phyloP scores from a whole-genome alignment of 2,329 filamentous ascomycete species.

The Cytospora schulzeri region DNA sequence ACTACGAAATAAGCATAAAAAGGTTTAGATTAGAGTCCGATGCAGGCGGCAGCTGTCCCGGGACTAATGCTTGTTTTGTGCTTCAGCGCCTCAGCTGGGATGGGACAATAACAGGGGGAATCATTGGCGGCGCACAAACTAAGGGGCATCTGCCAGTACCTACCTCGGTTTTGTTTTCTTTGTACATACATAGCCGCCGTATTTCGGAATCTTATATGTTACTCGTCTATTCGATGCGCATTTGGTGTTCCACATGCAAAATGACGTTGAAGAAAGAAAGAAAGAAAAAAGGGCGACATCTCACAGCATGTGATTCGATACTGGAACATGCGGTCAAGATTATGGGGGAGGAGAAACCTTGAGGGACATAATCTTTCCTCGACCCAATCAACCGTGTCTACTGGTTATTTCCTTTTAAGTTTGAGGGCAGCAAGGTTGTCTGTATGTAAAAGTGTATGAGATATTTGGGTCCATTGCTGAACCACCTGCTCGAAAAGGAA shows the following conservation, averaged over 20 bases:
- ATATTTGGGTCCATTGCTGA: no score
- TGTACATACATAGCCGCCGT: neutral
- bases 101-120: neutral
- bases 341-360: neutral
- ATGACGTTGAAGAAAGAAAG: neutral
- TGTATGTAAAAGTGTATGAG: neutral
- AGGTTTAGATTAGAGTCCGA: neutral
- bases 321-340: neutral
- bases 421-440: neutral
- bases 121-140: neutral
- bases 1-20: neutral
- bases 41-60: neutral
- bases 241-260: neutral
- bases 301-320: neutral
- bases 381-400: neutral
- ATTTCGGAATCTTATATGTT: neutral
- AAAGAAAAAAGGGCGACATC: neutral
- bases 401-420: no score
- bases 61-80: neutral
- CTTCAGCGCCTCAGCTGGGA: neutral
- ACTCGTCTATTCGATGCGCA: neutral
- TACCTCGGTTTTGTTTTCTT: neutral
- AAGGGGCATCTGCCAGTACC: neutral
- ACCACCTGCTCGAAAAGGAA: neutral
- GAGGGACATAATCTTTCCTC: neutral